phyloP scores from a whole-genome alignment of 345 rosid species.

The Boechera retrofracta region DNA sequence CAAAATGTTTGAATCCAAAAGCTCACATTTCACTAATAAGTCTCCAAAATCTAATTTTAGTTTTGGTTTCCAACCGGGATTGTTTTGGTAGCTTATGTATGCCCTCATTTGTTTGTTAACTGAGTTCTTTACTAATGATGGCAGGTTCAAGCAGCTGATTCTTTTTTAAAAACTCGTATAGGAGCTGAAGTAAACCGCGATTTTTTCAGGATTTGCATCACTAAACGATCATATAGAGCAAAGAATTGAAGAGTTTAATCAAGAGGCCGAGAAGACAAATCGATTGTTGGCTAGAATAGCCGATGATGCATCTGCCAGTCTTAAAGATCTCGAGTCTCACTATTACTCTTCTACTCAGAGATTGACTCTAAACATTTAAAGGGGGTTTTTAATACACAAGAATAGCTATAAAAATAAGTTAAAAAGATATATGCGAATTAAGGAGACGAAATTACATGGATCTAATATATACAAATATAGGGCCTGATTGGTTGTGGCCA shows the following conservation, averaged over 20 bases:
- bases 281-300: constrained; percentile 69
- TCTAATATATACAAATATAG: too few species aligned
- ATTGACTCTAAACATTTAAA: constrained; percentile 37
- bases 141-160: constrained; percentile 91
- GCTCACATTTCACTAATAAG: not conserved
- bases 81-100: constrained; percentile 20
- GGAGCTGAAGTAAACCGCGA: constrained; percentile 86
- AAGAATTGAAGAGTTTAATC: constrained; percentile 68
- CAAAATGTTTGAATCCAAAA: not conserved
- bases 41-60: not conserved
- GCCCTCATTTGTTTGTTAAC: not conserved
- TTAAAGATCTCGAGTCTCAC: constrained; percentile 81
- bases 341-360: constrained; percentile 77
- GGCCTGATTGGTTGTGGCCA: too few species aligned
- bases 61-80: not conserved
- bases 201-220: constrained; percentile 94
- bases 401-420: too few species aligned
- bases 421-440: too few species aligned
- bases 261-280: constrained; percentile 67
- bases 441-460: too few species aligned
- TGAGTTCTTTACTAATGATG: constrained; percentile 21
- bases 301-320: constrained; percentile 88
- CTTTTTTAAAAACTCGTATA: constrained; percentile 82
- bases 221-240: constrained; percentile 85
- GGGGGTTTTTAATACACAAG: not conserved